These are phyloP conservation scores for Triticum aestivum DNA, from an alignment of 176 grass and related monocot species.

Conservation along the genomic window IWGSC_CS_RefSeq_v2.1 NC_057810.1:723246663-723247162, in stretches of 20 bases:
- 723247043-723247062: not conserved
- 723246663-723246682: no score
- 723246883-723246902: not conserved
- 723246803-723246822: not conserved
- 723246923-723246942: not conserved
- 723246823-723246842: not conserved
- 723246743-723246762: not conserved
- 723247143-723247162: fast-evolving
- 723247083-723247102: not conserved
- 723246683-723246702: no score
- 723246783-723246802: not conserved
- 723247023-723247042: not conserved
- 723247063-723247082: not conserved
- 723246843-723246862: not conserved
- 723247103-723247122: not conserved
- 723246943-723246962: not conserved
- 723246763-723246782: not conserved
- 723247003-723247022: not conserved
- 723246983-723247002: not conserved
- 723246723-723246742: not conserved
- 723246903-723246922: not conserved
- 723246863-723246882: not conserved
- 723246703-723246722: not conserved
- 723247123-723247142: not conserved
- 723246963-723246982: not conserved